Evolutionary conservation across 306 rosid species (phyloP).

Genomic region (Trichosanthes truncata): DNA sequence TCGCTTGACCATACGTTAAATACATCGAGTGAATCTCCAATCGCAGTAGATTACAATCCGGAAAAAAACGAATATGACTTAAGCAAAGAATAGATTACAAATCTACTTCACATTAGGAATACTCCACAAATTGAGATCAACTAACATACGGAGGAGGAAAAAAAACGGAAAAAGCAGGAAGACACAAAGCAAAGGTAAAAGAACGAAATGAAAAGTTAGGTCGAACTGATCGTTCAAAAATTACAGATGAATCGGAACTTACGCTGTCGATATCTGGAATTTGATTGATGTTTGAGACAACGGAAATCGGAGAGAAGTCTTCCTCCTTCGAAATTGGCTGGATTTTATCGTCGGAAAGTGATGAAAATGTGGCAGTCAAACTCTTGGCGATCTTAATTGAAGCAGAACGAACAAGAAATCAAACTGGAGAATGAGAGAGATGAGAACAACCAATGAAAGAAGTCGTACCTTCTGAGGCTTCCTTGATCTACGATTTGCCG

Average conservation of each 20-base stretch:
- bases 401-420: not conserved
- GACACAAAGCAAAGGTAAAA: not conserved
- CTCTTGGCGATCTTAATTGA: constrained; percentile 8
- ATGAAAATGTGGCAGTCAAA: constrained; percentile 9
- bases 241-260: not conserved
- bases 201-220: not conserved
- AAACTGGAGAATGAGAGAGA: not conserved
- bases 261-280: constrained; percentile 5
- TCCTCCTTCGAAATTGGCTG: constrained; percentile 1
- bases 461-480: constrained; percentile 14
- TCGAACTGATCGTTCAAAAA: not conserved
- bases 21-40: not conserved
- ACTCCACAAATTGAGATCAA: not conserved
- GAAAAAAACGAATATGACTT: not conserved
- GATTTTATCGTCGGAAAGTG: constrained; percentile 8
- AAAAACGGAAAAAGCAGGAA: not conserved
- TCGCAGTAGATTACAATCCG: not conserved
- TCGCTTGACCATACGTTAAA: not conserved
- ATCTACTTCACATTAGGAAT: not conserved
- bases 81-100: not conserved
- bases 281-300: constrained; percentile 8
- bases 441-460: not conserved
- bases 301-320: constrained; percentile 7
- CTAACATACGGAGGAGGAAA: not conserved
- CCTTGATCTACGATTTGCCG: not conserved